Evolutionary conservation across 805 yeast genomes (phyloP).

Genomic region (Scheffersomyces lignosus): DNA sequence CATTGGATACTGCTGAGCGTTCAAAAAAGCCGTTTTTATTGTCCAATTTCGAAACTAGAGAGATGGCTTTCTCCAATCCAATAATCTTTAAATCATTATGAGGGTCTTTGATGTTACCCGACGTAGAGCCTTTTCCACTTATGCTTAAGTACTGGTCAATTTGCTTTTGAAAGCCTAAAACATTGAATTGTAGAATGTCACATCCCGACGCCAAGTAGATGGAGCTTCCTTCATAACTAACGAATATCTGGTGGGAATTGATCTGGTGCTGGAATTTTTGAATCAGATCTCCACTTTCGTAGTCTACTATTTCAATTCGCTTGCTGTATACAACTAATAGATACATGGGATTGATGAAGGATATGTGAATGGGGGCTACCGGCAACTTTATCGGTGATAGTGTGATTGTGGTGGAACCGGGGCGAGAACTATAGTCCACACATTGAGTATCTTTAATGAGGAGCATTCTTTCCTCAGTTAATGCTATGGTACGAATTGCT

Average conservation of each 20-base stretch:
- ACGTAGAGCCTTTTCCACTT: slow-evolving; percentile 15
- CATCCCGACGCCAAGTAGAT: slow-evolving; percentile 27
- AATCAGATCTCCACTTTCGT: slow-evolving; percentile 32
- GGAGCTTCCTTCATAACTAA: slow-evolving; percentile 10
- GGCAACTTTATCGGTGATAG: slow-evolving; percentile 24
- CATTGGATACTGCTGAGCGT: slow-evolving; percentile 12
- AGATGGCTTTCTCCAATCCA: slow-evolving; percentile 36
- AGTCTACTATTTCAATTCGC: slow-evolving; percentile 34
- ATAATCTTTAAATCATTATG: slow-evolving; percentile 26
- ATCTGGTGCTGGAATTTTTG: slow-evolving; percentile 36
- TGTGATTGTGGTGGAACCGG: slow-evolving; percentile 5
- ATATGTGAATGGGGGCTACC: slow-evolving; percentile 24
- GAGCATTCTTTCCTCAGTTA: slow-evolving; percentile 13
- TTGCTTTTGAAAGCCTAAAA: slow-evolving; percentile 30
- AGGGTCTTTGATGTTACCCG: slow-evolving; percentile 22
- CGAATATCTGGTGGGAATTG: slow-evolving; percentile 21
- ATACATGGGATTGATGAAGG: slow-evolving; percentile 33
- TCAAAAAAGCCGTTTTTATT: slow-evolving; percentile 25
- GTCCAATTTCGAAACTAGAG: slow-evolving; percentile 26
- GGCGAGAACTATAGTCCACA: background rate
- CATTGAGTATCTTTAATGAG: slow-evolving; percentile 34
- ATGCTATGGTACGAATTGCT: slow-evolving; percentile 19
- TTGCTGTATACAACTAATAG: slow-evolving; percentile 30
- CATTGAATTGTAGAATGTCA: slow-evolving; percentile 30
- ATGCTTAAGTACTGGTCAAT: slow-evolving; percentile 35